Conservation (phyloP, 208 protist species). For the Acanthamoeba triangularis region DNA sequence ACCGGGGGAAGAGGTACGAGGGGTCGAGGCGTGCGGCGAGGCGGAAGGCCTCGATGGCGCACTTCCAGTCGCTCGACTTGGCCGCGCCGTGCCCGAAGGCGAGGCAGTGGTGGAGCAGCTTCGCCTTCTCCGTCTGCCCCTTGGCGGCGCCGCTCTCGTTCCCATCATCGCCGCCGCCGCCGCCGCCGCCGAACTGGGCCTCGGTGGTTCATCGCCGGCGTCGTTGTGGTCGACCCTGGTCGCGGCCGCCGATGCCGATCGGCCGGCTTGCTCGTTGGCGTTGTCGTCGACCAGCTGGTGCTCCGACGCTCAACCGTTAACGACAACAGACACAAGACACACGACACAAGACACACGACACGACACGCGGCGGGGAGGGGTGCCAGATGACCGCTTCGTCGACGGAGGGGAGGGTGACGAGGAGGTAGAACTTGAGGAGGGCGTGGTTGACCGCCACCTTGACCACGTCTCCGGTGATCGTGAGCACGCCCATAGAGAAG, state of each 20-base stretch:
- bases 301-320: no score
- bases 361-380: not conserved
- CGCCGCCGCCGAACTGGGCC: not conserved
- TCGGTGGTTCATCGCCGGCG: not conserved
- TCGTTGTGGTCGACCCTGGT: not conserved
- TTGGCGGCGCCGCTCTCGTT: not conserved
- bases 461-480: conserved; percentile 27
- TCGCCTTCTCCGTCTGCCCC: not conserved
- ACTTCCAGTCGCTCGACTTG: not conserved
- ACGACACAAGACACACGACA: not conserved
- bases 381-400: conserved; percentile 7
- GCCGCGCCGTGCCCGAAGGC: not conserved
- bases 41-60: conserved; percentile 34
- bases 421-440: conserved; percentile 44
- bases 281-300: not conserved
- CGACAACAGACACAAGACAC: not conserved
- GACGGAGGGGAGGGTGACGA: conserved; percentile 34
- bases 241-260: not conserved
- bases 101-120: conserved; percentile 11
- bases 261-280: not conserved
- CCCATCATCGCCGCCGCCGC: not conserved
- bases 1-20: not conserved
- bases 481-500: conserved; percentile 36
- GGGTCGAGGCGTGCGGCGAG: conserved; percentile 18
- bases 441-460: conserved; percentile 20